Evolutionary conservation across 345 rosid species (phyloP).

Genomic region (Euphorbia tirucalli): DNA sequence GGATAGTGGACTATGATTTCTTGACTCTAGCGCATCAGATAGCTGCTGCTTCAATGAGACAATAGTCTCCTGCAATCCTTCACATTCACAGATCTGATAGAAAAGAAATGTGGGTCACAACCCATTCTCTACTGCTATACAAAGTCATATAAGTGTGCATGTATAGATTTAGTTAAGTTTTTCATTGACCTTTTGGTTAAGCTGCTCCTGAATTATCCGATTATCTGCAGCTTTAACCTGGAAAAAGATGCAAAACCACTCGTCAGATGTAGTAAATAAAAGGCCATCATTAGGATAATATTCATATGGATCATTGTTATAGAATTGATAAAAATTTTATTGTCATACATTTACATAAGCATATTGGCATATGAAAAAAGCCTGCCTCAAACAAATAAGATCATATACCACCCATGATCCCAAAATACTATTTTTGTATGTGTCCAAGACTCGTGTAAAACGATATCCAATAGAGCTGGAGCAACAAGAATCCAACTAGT

Average conservation of each 20-base stretch:
- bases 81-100: slow-evolving; percentile 69
- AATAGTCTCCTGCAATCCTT: slow-evolving; percentile 62
- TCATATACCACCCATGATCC: background rate
- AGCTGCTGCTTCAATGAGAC: slow-evolving; percentile 72
- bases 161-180: background rate
- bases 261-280: slow-evolving; percentile 14
- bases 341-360: background rate
- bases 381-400: background rate
- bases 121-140: background rate
- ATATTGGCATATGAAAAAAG: background rate
- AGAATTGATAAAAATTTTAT: background rate
- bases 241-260: slow-evolving; percentile 11
- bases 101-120: slow-evolving; percentile 29
- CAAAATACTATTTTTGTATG: background rate
- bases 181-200: slow-evolving; percentile 66
- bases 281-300: background rate
- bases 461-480: background rate
- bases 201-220: slow-evolving; percentile 85
- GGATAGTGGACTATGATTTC: slow-evolving; percentile 33
- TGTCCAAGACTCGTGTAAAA: background rate
- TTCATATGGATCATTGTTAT: background rate
- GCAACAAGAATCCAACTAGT: background rate
- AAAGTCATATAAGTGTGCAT: background rate
- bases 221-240: slow-evolving; percentile 96
- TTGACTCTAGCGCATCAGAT: slow-evolving; percentile 51